A percentile compares a stretch with the other conserved stretches of the same genome.
Conservation (phyloP, 371 early-diverging fungal genomes). For the Dichotomocladium elegans region DNA sequence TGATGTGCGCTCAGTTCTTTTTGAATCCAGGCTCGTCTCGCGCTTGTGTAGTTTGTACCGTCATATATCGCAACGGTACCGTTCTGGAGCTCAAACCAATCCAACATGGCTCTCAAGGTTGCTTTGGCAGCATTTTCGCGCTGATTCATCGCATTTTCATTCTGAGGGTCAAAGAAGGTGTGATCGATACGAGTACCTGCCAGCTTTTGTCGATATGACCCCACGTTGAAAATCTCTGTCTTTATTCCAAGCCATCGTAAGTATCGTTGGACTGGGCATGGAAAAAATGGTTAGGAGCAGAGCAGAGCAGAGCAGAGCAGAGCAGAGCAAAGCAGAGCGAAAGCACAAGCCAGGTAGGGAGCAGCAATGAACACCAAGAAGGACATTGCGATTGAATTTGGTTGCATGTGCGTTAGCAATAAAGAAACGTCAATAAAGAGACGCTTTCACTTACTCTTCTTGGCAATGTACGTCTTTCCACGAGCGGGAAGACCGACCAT, state of each 20-base stretch:
- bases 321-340: no score
- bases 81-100: constrained; percentile 79
- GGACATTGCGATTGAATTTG: no score
- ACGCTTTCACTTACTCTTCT: constrained; percentile 76
- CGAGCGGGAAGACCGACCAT: constrained; percentile 89
- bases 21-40: constrained; percentile 69
- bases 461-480: constrained; percentile 87
- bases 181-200: constrained; percentile 79
- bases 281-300: no score
- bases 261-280: constrained; percentile 57
- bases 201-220: constrained; percentile 85
- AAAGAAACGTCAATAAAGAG: no score
- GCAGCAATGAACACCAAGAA: no score
- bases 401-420: no score
- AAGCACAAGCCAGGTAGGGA: no score
- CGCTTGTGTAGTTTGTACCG: constrained; percentile 92
- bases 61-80: constrained; percentile 93
- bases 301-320: no score
- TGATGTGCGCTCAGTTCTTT: constrained; percentile 60
- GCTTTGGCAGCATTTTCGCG: constrained; percentile 79
- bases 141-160: constrained; percentile 65
- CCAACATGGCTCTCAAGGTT: constrained; percentile 87
- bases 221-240: constrained; percentile 90
- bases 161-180: constrained; percentile 88
- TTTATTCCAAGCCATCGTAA: constrained; percentile 93